Base-by-base conservation (phyloP, 768 basidiomycete genomes). In the Trametes villosa region DNA sequence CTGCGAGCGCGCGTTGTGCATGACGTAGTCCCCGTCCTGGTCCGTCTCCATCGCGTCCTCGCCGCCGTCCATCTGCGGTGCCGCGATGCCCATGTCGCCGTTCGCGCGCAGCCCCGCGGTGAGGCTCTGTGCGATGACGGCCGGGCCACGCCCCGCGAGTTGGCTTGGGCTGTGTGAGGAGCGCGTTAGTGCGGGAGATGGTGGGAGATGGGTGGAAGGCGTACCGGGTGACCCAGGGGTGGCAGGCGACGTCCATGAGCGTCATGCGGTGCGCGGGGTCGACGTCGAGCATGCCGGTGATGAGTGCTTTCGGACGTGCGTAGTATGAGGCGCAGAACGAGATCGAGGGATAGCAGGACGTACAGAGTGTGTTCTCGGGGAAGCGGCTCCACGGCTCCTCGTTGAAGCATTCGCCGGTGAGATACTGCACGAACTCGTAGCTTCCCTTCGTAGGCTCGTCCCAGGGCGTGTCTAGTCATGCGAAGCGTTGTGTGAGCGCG, bases 391-490 rank as follows among this genome's bases (percentile, higher is more conserved):
- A 99, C 0, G 96, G 96, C 1, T 77, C 77, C 57, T 92, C 84
- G 5, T 81, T 71, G 65, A 92, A 87, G 56, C 96, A 84, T 49
- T 87, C 77, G 5, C 94, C 93, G 0, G 81, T 80, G 1, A 89
- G 68, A 71, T 91, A 99, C 9, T 83, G 83, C n/a, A 74, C 71
- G 67, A 84, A 99, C 72, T 98, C 97, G 1, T 85, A 83, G 60
- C 90, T 91, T n/a, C 79, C 77, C 1, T 72, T 67, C 0, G 94
- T 93, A 3, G 97, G 94, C 70, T 96, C 90, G 68, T 98, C 97
- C 97, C 97, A 98, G 2, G 97, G 97, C 0, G 97, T 98, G 69
- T 97, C 96, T 98, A 59, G 18, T 9, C 24, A 38, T 3, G 36
- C 7, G 7, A 18, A 36, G 44, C 40, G 9, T 22, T 29, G 20